Evolutionary conservation across 495 filamentous ascomycete genomes (phyloP).

Genomic region (Penicillium samsonianum): DNA sequence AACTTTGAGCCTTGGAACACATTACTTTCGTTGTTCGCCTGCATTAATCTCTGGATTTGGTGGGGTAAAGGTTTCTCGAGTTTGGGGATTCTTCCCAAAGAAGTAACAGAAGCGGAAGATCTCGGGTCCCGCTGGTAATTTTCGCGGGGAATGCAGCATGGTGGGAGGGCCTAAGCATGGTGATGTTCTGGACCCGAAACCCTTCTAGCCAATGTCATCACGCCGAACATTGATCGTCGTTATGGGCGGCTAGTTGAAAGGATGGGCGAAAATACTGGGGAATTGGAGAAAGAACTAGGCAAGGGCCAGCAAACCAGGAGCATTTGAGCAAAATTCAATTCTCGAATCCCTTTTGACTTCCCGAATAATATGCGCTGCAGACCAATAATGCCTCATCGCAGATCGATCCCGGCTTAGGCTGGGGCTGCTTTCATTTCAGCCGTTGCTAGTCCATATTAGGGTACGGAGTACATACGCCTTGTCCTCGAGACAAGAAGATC

Average conservation of each 20-base stretch:
- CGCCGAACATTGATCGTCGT: slow-evolving; percentile 10
- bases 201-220: not conserved
- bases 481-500: no score
- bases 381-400: not conserved
- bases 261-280: not conserved
- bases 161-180: slow-evolving; percentile 8
- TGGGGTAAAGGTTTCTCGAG: slow-evolving; percentile 9
- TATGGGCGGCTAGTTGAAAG: slow-evolving; percentile 4
- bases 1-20: not conserved
- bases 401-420: not conserved
- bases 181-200: slow-evolving; percentile 4
- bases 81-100: slow-evolving; percentile 3
- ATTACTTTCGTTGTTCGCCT: not conserved
- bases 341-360: not conserved
- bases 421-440: not conserved
- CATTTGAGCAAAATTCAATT: not conserved
- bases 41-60: not conserved
- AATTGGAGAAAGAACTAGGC: not conserved
- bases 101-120: slow-evolving; percentile 1
- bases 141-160: slow-evolving; percentile 11
- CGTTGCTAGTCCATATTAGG: not conserved
- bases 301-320: not conserved
- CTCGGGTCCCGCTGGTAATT: slow-evolving; percentile 5
- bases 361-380: not conserved
- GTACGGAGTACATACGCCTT: not conserved